Evolutionary conservation across 2,329 filamentous ascomycete species (phyloP).

Genomic region (Geoglossum cookeanum): DNA sequence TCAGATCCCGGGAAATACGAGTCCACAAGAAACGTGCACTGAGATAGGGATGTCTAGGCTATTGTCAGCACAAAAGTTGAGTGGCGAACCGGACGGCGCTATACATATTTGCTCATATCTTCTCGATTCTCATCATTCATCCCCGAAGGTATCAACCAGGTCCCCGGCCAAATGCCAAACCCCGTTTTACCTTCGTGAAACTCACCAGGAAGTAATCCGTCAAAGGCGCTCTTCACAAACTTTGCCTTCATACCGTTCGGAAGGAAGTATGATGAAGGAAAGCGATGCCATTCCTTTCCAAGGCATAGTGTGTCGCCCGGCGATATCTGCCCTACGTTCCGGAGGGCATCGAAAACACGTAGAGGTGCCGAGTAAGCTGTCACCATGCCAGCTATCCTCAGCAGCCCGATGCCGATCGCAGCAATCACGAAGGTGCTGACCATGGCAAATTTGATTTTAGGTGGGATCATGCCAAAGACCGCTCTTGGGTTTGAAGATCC

Average conservation of each 20-base stretch:
- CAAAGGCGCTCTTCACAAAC: constrained; percentile 81
- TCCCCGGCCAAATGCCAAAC: constrained; percentile 61
- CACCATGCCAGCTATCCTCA: constrained; percentile 58
- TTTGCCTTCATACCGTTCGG: constrained; percentile 69
- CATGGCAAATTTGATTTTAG: constrained; percentile 47
- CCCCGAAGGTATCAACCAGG: constrained; percentile 60
- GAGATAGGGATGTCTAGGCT: constrained; percentile 25
- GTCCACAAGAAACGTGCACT: constrained; percentile 74
- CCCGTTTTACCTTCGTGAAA: constrained; percentile 56
- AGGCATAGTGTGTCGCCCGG: constrained; percentile 61
- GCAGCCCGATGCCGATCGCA: constrained; percentile 44
- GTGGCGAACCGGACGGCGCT: constrained; percentile 12
- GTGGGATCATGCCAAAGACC: constrained; percentile 46
- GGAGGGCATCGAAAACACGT: constrained; percentile 31
- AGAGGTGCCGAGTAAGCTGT: constrained; percentile 74
- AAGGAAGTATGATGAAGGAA: constrained; percentile 81
- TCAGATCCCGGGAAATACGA: constrained; percentile 49
- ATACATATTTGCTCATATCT: constrained; percentile 68
- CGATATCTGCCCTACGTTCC: constrained; percentile 6
- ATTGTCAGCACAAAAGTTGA: not conserved
- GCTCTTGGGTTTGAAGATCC: constrained; percentile 1
- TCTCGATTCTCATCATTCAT: constrained; percentile 89
- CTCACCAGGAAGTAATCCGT: constrained; percentile 72
- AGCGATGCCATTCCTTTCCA: constrained; percentile 96
- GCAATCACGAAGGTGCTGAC: constrained; percentile 42